These are phyloP conservation scores for Diddensiella caesifluorescens DNA, from an alignment of 805 yeast species.

Conservation along the genomic window DNA sequence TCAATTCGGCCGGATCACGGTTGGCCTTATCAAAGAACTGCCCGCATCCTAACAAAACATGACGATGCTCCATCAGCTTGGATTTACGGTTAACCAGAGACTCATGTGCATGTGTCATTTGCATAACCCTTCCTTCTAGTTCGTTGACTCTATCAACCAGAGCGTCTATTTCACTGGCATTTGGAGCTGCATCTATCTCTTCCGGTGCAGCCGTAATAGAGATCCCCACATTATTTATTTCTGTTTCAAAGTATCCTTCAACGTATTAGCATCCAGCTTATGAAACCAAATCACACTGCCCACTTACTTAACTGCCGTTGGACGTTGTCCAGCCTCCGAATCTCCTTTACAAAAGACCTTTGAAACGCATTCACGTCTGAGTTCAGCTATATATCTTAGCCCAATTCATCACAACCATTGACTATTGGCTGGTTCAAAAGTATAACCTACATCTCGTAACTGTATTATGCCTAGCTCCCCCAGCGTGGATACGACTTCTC, in stretches of 20 bases:
- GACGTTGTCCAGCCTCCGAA: slow-evolving; percentile 72
- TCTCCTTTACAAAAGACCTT: slow-evolving; percentile 81
- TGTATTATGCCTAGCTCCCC: slow-evolving; percentile 84
- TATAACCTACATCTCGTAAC: slow-evolving; percentile 58
- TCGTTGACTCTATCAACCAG: slow-evolving; percentile 54
- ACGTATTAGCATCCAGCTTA: background rate
- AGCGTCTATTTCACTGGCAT: slow-evolving; percentile 64
- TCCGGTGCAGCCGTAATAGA: slow-evolving; percentile 30
- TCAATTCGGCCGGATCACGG: slow-evolving; percentile 26
- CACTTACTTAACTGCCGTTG: slow-evolving; percentile 65
- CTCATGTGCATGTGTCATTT: slow-evolving; percentile 62
- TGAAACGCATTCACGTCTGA: slow-evolving; percentile 74
- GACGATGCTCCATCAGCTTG: slow-evolving; percentile 65
- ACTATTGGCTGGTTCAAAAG: too few relatives aligned
- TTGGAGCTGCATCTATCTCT: slow-evolving; percentile 33
- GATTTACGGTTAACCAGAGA: slow-evolving; percentile 56
- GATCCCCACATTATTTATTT: slow-evolving; percentile 28
- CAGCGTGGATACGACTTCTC: slow-evolving; percentile 74
- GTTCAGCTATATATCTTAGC: slow-evolving; percentile 43
- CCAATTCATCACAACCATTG: background rate
- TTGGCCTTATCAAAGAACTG: slow-evolving; percentile 41
- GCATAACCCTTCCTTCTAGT: slow-evolving; percentile 65
- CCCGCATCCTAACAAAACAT: slow-evolving; percentile 48
- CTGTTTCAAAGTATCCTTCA: slow-evolving; percentile 25
- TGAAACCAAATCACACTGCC: background rate